A percentile compares a stretch with the other conserved stretches of the same genome.
phyloP scores from a whole-genome alignment of 2,329 filamentous ascomycete genomes.

The Leptographium radiaticola region DNA sequence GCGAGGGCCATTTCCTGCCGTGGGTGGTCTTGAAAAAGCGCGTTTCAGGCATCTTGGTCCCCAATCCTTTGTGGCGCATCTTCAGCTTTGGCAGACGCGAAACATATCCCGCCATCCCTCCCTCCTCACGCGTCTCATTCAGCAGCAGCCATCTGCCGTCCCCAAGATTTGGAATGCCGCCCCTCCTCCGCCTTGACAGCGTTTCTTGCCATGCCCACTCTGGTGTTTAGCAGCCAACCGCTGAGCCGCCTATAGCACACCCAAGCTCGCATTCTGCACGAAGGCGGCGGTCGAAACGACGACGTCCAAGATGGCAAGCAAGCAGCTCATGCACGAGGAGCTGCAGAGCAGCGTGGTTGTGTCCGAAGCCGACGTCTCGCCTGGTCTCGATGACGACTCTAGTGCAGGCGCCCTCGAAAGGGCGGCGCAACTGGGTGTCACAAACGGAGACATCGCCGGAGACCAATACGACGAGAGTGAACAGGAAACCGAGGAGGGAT shows the following conservation, averaged over 20 bases:
- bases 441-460: conserved; percentile 17
- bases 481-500: conserved; percentile 20
- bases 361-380: conserved; percentile 28
- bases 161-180: conserved; percentile 3
- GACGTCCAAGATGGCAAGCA: conserved; percentile 28
- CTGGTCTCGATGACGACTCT: conserved; percentile 17
- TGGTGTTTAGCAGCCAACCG: background rate
- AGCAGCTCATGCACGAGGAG: conserved; percentile 43
- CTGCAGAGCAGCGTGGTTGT: conserved; percentile 41
- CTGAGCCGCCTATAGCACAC: background rate
- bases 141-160: background rate
- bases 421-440: conserved; percentile 17
- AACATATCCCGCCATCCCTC: background rate
- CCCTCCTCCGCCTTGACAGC: background rate
- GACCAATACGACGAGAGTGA: conserved; percentile 17
- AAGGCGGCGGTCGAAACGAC: background rate
- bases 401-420: conserved; percentile 17
- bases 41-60: background rate
- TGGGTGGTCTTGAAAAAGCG: conserved; percentile 1
- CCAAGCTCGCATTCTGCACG: background rate
- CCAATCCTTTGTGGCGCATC: conserved; percentile 9
- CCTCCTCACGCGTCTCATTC: background rate
- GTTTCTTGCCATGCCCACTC: conserved; percentile 8
- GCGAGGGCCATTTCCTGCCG: background rate
- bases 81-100: background rate